These are phyloP conservation scores for Taxillus chinensis DNA, from an alignment of 164 flowering plant species.

Conservation along the genomic window DNA sequence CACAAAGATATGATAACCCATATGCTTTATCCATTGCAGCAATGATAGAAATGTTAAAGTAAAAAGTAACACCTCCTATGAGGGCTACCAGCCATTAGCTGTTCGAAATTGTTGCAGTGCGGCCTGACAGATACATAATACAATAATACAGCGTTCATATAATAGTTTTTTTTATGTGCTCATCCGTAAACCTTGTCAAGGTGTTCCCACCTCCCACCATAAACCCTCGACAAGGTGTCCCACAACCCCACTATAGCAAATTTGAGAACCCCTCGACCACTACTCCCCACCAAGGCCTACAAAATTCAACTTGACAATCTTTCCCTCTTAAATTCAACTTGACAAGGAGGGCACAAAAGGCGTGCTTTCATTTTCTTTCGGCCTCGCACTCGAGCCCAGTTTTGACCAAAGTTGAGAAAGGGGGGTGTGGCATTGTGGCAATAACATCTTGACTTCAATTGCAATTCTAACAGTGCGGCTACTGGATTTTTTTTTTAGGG, in stretches of 20 bases:
- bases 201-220: conserved; percentile 30
- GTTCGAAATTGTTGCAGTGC: too few relatives aligned
- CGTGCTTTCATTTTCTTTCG: conserved; percentile 15
- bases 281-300: conserved; percentile 24
- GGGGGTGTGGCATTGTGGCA: conserved; percentile 17
- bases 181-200: conserved; percentile 15
- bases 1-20: too few relatives aligned
- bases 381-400: conserved; percentile 29
- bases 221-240: conserved; percentile 32
- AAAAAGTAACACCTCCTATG: too few relatives aligned
- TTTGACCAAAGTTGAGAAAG: conserved; percentile 32
- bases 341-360: conserved; percentile 21
- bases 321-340: conserved; percentile 25
- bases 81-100: too few relatives aligned
- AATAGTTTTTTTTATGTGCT: conserved; percentile 14
- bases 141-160: too few relatives aligned
- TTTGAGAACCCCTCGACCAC: conserved; percentile 38
- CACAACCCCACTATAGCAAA: conserved; percentile 45
- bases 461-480: conserved; percentile 25
- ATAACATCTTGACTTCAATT: conserved; percentile 65
- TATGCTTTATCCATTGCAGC: too few relatives aligned
- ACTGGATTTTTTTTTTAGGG: not conserved
- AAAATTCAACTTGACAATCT: conserved; percentile 37
- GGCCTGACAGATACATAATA: too few relatives aligned
- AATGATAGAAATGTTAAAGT: too few relatives aligned